phyloP scores from a whole-genome alignment of 78 protist genomes.

The Dictyostelium capitatum region DNA sequence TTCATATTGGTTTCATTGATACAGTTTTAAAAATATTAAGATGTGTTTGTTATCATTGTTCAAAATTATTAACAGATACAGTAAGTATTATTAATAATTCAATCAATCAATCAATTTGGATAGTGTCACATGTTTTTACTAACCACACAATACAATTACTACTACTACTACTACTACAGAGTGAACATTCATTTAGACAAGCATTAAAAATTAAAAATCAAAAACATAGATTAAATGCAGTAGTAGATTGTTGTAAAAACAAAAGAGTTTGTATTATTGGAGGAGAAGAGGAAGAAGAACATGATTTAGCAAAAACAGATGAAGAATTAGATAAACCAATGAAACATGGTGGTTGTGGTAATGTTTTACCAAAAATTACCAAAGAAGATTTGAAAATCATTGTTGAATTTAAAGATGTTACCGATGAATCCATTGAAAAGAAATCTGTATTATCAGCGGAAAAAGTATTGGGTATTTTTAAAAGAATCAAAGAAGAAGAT shows the following conservation, averaged over 20 bases:
- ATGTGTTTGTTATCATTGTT: constrained; percentile 95
- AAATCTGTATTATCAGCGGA: constrained; percentile 88
- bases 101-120: too few species aligned
- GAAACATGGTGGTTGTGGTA: constrained; percentile 86
- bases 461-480: constrained; percentile 83
- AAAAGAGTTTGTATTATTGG: constrained; percentile 56
- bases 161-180: too few species aligned
- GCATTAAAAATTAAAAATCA: constrained; percentile 73
- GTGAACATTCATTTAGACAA: constrained; percentile 40
- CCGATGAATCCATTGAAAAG: constrained; percentile 76
- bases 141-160: too few species aligned
- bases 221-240: constrained; percentile 56
- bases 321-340: constrained; percentile 60
- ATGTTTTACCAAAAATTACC: constrained; percentile 77
- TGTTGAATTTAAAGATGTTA: constrained; percentile 80
- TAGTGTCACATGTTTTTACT: too few species aligned
- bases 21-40: constrained; percentile 84
- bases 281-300: constrained; percentile 39
- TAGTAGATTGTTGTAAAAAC: constrained; percentile 66
- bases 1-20: constrained; percentile 93
- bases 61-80: constrained; percentile 77
- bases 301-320: constrained; percentile 57
- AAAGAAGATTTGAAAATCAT: constrained; percentile 86
- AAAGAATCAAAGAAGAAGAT: constrained; percentile 89
- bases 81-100: constrained; percentile 33